Evolutionary conservation across 2,329 filamentous ascomycete genomes (phyloP), one percentile per base, ranked within the genome.

Genomic region (Fusarium tupiense): DNA sequence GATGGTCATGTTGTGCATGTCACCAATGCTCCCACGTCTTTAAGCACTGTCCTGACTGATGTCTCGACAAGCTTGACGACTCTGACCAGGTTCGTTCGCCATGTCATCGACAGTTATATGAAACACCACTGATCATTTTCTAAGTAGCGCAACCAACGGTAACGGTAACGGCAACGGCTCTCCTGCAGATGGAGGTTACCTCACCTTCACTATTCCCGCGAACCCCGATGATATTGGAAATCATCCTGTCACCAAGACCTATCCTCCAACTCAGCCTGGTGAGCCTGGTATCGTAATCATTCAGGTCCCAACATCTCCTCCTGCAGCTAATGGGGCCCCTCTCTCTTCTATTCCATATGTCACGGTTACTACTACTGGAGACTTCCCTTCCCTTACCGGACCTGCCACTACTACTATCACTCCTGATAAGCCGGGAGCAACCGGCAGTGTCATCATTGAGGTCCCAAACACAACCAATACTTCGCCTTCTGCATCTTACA

Each of bases 71-170:
- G 38, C 38, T 26, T 44, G 54, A 57, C 38, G 5, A 57, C 38
- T 2, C 22, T 57, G 5, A 57, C 29, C 9, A 57, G 38, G 54
- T 57, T 5, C 0, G 29, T 33, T 43, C 16, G 2, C 3, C 4
- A 3, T 14, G 5, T 2, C 8, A 2, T 8, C 4, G 4, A 16
- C 24, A 24, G 6, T 24, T 24, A 1, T 7, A n/a, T 5, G 1
- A 16, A 9, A 10, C 11, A 2, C 20, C 3, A 24, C 53, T 57
- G 9, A 57, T 13, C 3, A 31, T 4, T 20, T 20, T 8, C 2
- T 7, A 10, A 16, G 5, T 13, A 57, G 54, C 17, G 13, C 5
- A 7, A 11, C 17, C 26, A 16, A 46, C 16, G n/a, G n/a, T 4
- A 41, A 41, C 12, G 53, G 26, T 4, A 41, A 41, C 12, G 53